Evolutionary conservation across 768 basidiomycete species (phyloP), one percentile per base, ranked within the genome.

Genomic region (Lenzites betulinus): DNA sequence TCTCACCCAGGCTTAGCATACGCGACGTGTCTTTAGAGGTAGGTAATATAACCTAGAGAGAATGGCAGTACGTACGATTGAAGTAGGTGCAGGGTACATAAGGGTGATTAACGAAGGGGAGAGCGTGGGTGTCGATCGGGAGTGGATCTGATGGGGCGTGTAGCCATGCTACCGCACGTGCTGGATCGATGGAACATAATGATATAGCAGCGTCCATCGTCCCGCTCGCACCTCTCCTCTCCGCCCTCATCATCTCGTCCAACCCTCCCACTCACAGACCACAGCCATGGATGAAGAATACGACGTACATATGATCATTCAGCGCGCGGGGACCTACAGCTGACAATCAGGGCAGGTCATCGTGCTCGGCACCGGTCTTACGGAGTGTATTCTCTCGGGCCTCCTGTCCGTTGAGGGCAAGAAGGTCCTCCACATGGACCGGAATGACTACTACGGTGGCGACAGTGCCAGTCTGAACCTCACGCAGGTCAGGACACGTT

Each of bases 401-500:
- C 78, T 99, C 69, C 82, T 99, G 69, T 98, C 96, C n/a, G 96
- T 98, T 46, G 97, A 98, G 75, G 96, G 97, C 64, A 98, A 98
- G 85, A 99, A 98, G 79, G 97, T 99, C 70, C 87, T 99, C 51
- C 97, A 99, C 77, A 98, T 97, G 84, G 95, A 96, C 77, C 83
- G 93, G 70, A 98, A 98, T 70, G 96, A 99, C 76, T 99, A 99
- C 77, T 99, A 99, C 64, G 97, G 97, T 46, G 97, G 92, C 57
- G 97, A 98, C 71, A 92, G 92, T 71, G 97, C 97, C 47, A 94
- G 92, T 79, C 79, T 98, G 74, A 99, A 98, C 79, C 77, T 99
- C 69, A 97, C 95, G 20, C 97, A 99, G 87, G 96, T 92, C 70
- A 66, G 82, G 65, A 49, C 35, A 50, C 39, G 36, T 5, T 44